Evolutionary conservation across 164 flowering plant genomes (phyloP).

Genomic region (Stephania cephalantha): DNA sequence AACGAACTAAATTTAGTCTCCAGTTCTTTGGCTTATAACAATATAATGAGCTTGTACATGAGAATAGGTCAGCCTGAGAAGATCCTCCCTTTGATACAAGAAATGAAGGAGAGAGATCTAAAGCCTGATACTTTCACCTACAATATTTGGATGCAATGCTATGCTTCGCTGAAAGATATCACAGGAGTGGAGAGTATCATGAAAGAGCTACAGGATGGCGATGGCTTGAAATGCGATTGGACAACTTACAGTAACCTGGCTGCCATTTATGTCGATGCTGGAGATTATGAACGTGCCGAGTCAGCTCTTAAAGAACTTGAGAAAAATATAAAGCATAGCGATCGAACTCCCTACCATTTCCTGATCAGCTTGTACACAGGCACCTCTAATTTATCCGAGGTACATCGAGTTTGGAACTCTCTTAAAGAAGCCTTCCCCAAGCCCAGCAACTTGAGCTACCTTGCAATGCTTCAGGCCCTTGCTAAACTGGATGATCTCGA

Average conservation of each 20-base stretch:
- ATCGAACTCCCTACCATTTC: slow-evolving; percentile 53
- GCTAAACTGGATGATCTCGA: slow-evolving; percentile 39
- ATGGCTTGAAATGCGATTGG: slow-evolving; percentile 33
- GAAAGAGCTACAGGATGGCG: slow-evolving; percentile 33
- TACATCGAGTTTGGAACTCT: slow-evolving; percentile 45
- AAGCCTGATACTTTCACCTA: slow-evolving; percentile 27
- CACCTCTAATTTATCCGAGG: slow-evolving; percentile 37
- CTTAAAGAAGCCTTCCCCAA: slow-evolving; percentile 33
- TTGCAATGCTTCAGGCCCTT: slow-evolving; percentile 53
- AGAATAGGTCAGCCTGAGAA: slow-evolving; percentile 49
- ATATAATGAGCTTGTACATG: slow-evolving; percentile 51
- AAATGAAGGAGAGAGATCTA: slow-evolving; percentile 51
- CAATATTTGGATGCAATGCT: slow-evolving; percentile 48
- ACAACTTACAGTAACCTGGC: slow-evolving; percentile 57
- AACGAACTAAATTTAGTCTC: slow-evolving; percentile 27
- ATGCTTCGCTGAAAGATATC: slow-evolving; percentile 34
- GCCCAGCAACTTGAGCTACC: slow-evolving; percentile 46
- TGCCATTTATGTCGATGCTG: slow-evolving; percentile 41
- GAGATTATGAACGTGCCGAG: slow-evolving; percentile 53
- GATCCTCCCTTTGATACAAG: slow-evolving; percentile 38
- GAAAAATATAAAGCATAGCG: slow-evolving; percentile 17
- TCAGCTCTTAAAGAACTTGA: slow-evolving; percentile 46
- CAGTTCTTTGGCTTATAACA: slow-evolving; percentile 34
- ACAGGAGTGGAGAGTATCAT: slow-evolving; percentile 49
- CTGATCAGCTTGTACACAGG: slow-evolving; percentile 55